Conservation (phyloP, 2,329 filamentous ascomycete species). For the Penicillium griseofulvum region DNA sequence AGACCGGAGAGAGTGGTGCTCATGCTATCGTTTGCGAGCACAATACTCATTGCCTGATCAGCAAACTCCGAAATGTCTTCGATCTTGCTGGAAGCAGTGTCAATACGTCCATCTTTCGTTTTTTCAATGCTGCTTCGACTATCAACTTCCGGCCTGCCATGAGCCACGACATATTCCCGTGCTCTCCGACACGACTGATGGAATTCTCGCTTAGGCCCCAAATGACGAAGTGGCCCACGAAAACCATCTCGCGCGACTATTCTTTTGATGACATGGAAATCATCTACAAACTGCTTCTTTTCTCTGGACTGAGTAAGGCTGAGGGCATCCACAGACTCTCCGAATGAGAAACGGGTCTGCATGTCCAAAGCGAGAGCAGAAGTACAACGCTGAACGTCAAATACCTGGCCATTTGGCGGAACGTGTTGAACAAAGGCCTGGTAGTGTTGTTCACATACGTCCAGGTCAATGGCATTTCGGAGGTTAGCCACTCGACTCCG, state of each 20-base stretch:
- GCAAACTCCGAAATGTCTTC: neutral
- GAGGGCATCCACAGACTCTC: neutral
- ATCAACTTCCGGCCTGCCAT: neutral
- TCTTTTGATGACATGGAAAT: neutral
- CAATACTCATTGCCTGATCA: slow-evolving; percentile 7
- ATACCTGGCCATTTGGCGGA: neutral
- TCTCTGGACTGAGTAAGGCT: neutral
- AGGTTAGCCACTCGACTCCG: neutral
- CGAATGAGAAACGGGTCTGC: neutral
- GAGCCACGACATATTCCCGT: neutral
- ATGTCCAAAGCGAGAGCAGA: neutral
- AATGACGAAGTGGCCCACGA: neutral
- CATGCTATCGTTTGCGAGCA: slow-evolving; percentile 15
- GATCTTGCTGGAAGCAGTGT: neutral
- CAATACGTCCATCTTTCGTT: neutral
- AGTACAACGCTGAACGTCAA: neutral
- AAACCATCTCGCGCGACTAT: neutral
- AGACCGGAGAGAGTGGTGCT: slow-evolving; percentile 13
- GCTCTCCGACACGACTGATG: neutral
- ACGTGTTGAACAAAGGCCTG: neutral
- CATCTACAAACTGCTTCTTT: neutral
- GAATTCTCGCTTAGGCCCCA: neutral
- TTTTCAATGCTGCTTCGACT: neutral
- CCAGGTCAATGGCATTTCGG: neutral
- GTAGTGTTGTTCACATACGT: neutral